phyloP scores from a whole-genome alignment of 1,139 yeast species.

The Sugiyamaella paludigena region DNA sequence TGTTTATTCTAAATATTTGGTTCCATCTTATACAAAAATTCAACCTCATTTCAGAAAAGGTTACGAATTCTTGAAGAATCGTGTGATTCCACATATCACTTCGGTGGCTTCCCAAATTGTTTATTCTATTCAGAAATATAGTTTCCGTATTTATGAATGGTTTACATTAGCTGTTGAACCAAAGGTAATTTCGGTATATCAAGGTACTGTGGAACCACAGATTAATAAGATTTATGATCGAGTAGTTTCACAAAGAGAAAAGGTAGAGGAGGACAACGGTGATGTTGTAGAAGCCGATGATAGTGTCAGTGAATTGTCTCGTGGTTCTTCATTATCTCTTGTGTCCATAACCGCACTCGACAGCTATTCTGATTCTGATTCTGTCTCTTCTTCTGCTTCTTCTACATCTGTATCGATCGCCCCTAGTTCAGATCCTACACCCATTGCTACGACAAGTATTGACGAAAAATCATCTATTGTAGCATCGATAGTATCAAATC shows the following conservation, averaged over 20 bases:
- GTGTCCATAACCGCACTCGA: background rate
- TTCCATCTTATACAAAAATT: conserved; percentile 7
- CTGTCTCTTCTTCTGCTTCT: conserved; percentile 1
- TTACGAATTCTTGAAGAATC: conserved; percentile 8
- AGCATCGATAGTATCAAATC: background rate
- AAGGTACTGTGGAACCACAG: conserved; percentile 32
- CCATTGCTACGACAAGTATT: background rate
- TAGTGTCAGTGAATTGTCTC: background rate
- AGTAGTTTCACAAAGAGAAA: conserved; percentile 4
- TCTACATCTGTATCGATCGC: conserved; percentile 7
- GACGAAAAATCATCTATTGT: background rate
- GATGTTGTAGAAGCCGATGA: background rate
- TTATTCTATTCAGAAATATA: conserved; percentile 6
- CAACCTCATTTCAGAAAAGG: conserved; percentile 17
- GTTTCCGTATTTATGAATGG: conserved; percentile 19
- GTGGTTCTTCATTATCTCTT: background rate
- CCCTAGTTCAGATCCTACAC: background rate
- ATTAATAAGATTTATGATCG: conserved; percentile 28
- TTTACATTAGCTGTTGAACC: conserved; percentile 23
- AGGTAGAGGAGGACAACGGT: background rate
- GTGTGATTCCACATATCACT: conserved; percentile 18
- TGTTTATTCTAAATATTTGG: conserved; percentile 1
- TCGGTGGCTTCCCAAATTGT: conserved; percentile 10
- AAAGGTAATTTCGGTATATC: conserved; percentile 24
- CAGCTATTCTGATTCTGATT: background rate